These are phyloP conservation scores for Zygnema circumcarinatum DNA, from an alignment of 139 green algal genomes.

Conservation along the genomic window DNA sequence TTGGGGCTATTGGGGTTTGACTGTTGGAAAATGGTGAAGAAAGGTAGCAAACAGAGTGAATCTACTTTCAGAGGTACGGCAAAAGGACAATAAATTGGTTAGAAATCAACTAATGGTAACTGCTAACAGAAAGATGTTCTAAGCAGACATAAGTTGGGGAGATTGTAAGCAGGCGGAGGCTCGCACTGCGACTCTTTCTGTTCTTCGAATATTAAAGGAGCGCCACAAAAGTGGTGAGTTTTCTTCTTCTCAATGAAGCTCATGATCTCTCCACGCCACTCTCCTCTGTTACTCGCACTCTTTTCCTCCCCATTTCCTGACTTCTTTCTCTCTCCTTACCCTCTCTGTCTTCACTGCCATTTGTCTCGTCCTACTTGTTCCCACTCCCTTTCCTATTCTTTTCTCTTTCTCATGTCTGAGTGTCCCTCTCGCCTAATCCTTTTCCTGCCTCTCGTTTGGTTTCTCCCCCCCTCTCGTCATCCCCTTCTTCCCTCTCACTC, in stretches of 20 bases:
- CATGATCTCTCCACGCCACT: too few species aligned
- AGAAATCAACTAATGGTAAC: background rate
- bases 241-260: background rate
- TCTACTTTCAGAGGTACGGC: too few species aligned
- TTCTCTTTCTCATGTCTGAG: too few species aligned
- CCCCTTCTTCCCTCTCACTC: too few species aligned
- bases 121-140: background rate
- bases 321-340: background rate
- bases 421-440: too few species aligned
- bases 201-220: slow-evolving; percentile 49
- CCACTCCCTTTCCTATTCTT: background rate
- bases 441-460: too few species aligned
- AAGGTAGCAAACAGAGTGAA: too few species aligned
- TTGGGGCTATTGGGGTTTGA: background rate
- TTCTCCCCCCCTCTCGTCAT: too few species aligned
- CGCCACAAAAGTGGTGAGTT: slow-evolving; percentile 7
- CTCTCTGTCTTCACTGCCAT: background rate
- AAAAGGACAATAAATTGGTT: too few species aligned
- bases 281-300: background rate
- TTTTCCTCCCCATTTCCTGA: background rate
- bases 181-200: slow-evolving; percentile 43
- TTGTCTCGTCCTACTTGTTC: background rate
- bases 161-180: slow-evolving; percentile 6
- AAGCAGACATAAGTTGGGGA: background rate
- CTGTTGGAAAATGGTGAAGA: too few species aligned